phyloP scores from a whole-genome alignment of 2,329 filamentous ascomycete species.

The Grosmannia serpens region DNA sequence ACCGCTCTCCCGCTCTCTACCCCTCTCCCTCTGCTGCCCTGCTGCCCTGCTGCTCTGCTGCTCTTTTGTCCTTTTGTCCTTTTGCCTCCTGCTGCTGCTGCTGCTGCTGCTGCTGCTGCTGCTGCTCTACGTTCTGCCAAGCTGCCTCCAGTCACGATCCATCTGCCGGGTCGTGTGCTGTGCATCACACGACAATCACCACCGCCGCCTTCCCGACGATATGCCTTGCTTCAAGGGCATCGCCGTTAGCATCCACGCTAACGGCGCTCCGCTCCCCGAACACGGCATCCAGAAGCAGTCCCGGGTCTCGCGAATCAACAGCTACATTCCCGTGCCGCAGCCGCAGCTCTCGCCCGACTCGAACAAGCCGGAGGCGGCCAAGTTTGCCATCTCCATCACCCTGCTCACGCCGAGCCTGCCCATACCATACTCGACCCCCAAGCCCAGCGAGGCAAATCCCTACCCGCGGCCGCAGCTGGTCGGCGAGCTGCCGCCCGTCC shows the following conservation, averaged over 20 bases:
- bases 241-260: conserved; percentile 88
- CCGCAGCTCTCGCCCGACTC: conserved; percentile 61
- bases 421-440: conserved; percentile 87
- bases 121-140: neutral
- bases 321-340: conserved; percentile 91
- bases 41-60: no score
- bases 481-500: conserved; percentile 26
- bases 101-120: neutral
- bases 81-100: neutral
- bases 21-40: neutral
- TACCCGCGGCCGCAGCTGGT: conserved; percentile 60
- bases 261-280: conserved; percentile 72
- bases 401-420: conserved; percentile 78
- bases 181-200: neutral
- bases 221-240: conserved; percentile 99
- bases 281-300: conserved; percentile 93
- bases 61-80: neutral
- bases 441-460: conserved; percentile 63
- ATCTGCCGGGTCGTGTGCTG: neutral
- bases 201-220: conserved; percentile 26
- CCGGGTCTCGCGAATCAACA: conserved; percentile 82
- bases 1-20: neutral
- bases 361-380: conserved; percentile 79
- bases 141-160: neutral
- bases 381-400: conserved; percentile 97